Evolutionary conservation across 108 stramenopile genomes (phyloP).

Genomic region (Poteriospumella lacustris): DNA sequence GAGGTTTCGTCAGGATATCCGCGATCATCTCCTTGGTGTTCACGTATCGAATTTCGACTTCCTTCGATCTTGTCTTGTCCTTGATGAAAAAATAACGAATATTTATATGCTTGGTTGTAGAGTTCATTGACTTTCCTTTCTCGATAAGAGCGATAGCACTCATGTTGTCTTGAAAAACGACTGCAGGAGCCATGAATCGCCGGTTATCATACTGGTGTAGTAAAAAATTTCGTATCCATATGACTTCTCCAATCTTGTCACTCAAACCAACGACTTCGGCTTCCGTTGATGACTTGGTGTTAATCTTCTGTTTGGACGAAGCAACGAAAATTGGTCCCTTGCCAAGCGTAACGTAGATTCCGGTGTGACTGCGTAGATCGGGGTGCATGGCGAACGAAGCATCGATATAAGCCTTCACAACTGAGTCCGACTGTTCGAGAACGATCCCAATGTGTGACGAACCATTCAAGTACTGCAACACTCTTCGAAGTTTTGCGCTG

Average conservation of each 20-base stretch:
- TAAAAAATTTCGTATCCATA: constrained; percentile 18
- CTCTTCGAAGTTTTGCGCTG: constrained; percentile 2
- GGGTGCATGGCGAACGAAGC: neutral
- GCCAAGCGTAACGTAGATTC: neutral
- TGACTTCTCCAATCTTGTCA: neutral
- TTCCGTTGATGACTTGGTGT: neutral
- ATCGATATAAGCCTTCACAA: constrained; percentile 3
- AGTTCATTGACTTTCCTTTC: too few species aligned
- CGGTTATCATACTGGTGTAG: too few species aligned
- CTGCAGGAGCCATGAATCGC: too few species aligned
- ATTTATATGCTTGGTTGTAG: too few species aligned
- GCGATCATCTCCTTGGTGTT: too few species aligned
- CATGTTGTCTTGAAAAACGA: too few species aligned
- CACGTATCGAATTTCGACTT: too few species aligned
- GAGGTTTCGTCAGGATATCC: too few species aligned
- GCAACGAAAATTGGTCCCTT: neutral
- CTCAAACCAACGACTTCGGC: constrained; percentile 15
- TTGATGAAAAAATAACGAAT: too few species aligned
- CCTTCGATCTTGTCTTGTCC: too few species aligned
- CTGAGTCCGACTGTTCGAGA: neutral
- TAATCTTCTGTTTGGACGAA: neutral
- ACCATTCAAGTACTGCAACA: neutral
- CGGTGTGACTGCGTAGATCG: neutral
- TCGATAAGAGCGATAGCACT: too few species aligned
- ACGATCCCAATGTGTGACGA: neutral